Conservation (phyloP, 768 basidiomycete species). For the Serendipita sp. region DNA sequence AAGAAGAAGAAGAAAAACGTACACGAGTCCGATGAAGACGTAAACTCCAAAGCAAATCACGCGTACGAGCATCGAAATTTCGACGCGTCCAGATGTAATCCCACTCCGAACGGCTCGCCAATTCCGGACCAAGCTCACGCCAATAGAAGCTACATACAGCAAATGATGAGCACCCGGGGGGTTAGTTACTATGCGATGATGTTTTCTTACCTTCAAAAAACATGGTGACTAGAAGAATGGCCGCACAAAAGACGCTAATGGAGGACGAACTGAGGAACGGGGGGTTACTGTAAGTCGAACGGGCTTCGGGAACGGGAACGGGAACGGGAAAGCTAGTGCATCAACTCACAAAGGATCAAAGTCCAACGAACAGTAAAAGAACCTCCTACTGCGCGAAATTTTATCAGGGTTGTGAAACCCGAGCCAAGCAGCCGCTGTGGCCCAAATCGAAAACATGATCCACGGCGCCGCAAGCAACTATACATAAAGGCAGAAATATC, state of each 20-base stretch:
- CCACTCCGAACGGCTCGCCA: slow-evolving; percentile 13
- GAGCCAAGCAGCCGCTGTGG: slow-evolving; percentile 5
- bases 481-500: too few species aligned
- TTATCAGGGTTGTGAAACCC: slow-evolving; percentile 13
- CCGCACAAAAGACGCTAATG: slow-evolving; percentile 14
- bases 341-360: slow-evolving; percentile 14
- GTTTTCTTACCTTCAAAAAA: slow-evolving; percentile 13
- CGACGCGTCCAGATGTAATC: slow-evolving; percentile 9
- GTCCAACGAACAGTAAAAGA: slow-evolving; percentile 20
- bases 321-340: background rate
- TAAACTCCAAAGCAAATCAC: slow-evolving; percentile 15
- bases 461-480: background rate
- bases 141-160: slow-evolving; percentile 12
- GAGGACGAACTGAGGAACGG: slow-evolving; percentile 11
- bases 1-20: slow-evolving; percentile 5
- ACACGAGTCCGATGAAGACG: slow-evolving; percentile 15
- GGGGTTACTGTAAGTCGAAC: too few species aligned
- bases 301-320: background rate
- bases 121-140: slow-evolving; percentile 10
- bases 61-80: slow-evolving; percentile 14
- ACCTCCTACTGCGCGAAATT: slow-evolving; percentile 14
- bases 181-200: background rate
- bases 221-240: slow-evolving; percentile 14
- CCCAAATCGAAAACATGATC: background rate
- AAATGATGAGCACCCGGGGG: background rate